These are phyloP conservation scores for Pichia sp. DNA, from an alignment of 1,139 yeast species.

Conservation along the genomic window DNA sequence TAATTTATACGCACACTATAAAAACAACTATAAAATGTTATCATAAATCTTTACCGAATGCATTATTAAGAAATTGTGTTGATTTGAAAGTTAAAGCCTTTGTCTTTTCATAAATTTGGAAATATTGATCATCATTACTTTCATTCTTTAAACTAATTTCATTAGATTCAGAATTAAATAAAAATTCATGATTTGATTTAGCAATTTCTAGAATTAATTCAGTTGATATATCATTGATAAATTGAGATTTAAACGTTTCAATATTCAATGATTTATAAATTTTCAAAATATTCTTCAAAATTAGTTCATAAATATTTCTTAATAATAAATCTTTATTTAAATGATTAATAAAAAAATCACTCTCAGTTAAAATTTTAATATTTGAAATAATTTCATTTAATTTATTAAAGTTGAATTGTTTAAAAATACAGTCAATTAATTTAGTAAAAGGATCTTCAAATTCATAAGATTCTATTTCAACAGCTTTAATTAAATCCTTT, in stretches of 20 bases:
- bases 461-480: constrained; percentile 55
- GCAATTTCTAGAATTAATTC: constrained; percentile 9
- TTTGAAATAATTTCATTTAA: constrained; percentile 43
- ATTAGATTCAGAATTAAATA: constrained; percentile 12
- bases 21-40: not conserved
- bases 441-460: constrained; percentile 55
- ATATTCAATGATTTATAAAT: constrained; percentile 21
- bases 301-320: constrained; percentile 20
- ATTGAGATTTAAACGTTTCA: constrained; percentile 16
- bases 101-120: constrained; percentile 54
- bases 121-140: constrained; percentile 42
- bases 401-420: constrained; percentile 49
- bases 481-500: constrained; percentile 49
- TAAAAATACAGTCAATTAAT: constrained; percentile 47
- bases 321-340: constrained; percentile 20
- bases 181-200: constrained; percentile 10
- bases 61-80: constrained; percentile 43
- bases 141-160: constrained; percentile 41
- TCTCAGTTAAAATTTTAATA: constrained; percentile 39
- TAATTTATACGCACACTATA: not conserved
- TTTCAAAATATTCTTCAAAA: constrained; percentile 24
- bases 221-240: constrained; percentile 12
- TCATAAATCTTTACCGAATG: constrained; percentile 22
- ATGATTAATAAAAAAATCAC: constrained; percentile 50
- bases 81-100: constrained; percentile 54